Conservation (phyloP, 1,284 basidiomycete genomes). For the Porogramme epimiltina region DNA sequence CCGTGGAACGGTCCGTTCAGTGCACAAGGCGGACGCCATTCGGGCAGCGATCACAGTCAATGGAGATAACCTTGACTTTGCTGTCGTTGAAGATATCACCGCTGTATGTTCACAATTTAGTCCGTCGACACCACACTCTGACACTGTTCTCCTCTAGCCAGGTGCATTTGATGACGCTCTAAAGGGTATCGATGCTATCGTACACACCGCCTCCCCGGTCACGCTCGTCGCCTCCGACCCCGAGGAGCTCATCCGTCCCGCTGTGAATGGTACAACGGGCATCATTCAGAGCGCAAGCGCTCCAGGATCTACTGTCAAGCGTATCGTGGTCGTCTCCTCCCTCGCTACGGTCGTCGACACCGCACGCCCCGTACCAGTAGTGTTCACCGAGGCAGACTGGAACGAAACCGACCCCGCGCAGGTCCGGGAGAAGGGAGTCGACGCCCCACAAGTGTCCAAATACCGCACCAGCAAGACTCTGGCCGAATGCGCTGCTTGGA, state of each 20-base stretch:
- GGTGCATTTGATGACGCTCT: constrained; percentile 18
- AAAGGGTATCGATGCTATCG: constrained; percentile 29
- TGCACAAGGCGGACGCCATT: constrained; percentile 42
- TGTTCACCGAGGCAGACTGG: constrained; percentile 58
- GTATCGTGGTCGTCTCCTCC: constrained; percentile 64
- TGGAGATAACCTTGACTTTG: constrained; percentile 47
- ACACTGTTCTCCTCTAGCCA: constrained; percentile 4
- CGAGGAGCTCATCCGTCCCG: constrained; percentile 23
- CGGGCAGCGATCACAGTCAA: constrained; percentile 39
- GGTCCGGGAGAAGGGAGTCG: constrained; percentile 51
- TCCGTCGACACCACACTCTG: background rate
- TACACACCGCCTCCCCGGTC: constrained; percentile 48
- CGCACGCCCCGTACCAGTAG: constrained; percentile 2
- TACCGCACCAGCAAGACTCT: constrained; percentile 67
- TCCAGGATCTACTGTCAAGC: constrained; percentile 31
- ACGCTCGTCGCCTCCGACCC: constrained; percentile 35
- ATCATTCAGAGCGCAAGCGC: constrained; percentile 9
- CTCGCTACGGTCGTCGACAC: constrained; percentile 46
- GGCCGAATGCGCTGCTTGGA: constrained; percentile 64
- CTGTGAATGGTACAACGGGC: constrained; percentile 3
- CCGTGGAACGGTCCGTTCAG: constrained; percentile 52
- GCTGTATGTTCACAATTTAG: constrained; percentile 40
- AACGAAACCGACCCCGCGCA: constrained; percentile 53
- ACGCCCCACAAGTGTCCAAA: constrained; percentile 42
- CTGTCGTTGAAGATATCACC: constrained; percentile 56